Conservation (phyloP, 805 yeast genomes). For the Sugiyamaella floridensis region DNA sequence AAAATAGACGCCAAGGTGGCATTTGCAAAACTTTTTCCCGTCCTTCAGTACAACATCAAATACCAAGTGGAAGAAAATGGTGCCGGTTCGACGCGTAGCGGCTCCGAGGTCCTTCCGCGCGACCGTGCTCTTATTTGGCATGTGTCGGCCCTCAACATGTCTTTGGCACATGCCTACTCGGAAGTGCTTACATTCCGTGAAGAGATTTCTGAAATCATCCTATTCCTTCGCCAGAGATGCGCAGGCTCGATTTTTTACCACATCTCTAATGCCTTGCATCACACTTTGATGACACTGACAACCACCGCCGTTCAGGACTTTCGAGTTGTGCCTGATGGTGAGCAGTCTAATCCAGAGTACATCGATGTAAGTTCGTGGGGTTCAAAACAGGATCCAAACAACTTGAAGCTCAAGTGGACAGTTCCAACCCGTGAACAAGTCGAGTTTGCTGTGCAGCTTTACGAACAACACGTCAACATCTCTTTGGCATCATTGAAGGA, state of each 20-base stretch:
- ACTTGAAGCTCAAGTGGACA: constrained; percentile 64
- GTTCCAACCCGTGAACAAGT: constrained; percentile 53
- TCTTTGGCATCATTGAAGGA: constrained; percentile 20
- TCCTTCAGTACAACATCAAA: constrained; percentile 46
- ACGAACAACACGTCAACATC: constrained; percentile 39
- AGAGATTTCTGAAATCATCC: constrained; percentile 43
- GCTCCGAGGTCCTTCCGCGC: constrained; percentile 61
- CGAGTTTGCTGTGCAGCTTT: constrained; percentile 52
- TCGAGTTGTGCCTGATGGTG: constrained; percentile 6
- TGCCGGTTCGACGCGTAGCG: constrained; percentile 68
- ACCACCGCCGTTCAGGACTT: constrained; percentile 35
- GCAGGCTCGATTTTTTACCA: constrained; percentile 60
- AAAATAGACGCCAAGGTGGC: constrained; percentile 51
- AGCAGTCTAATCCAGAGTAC: constrained; percentile 7
- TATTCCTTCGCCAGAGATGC: constrained; percentile 39
- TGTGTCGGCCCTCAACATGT: constrained; percentile 60
- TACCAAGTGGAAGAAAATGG: constrained; percentile 68
- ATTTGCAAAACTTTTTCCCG: constrained; percentile 39
- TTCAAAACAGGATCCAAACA: constrained; percentile 18
- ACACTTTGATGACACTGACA: constrained; percentile 56
- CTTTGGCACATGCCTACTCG: constrained; percentile 60
- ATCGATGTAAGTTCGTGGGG: constrained; percentile 27
- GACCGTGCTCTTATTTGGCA: constrained; percentile 74
- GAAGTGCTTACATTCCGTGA: constrained; percentile 38
- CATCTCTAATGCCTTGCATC: constrained; percentile 59